phyloP scores from a whole-genome alignment of 139 green algal genomes.

The Chlorella sp. region DNA sequence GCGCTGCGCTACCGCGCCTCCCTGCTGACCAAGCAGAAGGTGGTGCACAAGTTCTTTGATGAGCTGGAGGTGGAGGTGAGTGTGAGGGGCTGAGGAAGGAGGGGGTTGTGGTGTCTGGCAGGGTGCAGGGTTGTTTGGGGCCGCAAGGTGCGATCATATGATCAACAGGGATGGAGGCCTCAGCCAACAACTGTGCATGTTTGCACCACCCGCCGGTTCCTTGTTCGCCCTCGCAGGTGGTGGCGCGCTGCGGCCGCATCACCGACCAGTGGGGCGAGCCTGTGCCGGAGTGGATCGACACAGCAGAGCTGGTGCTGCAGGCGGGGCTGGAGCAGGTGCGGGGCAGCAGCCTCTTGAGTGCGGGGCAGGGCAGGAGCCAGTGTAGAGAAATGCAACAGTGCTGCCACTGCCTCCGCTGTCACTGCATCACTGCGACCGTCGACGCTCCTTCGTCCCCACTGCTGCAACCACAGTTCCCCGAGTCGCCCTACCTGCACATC shows the following conservation, averaged over 20 bases:
- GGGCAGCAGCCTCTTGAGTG: background rate
- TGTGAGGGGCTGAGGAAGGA: background rate
- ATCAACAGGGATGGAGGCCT: too few species aligned
- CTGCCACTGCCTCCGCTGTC: too few species aligned
- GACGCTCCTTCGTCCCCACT: too few species aligned
- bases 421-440: too few species aligned
- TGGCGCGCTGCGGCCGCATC: constrained; percentile 47
- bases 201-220: too few species aligned
- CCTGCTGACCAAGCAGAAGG: constrained; percentile 32
- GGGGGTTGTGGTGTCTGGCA: too few species aligned
- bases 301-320: constrained; percentile 44
- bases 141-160: too few species aligned
- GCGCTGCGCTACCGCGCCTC: background rate
- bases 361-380: background rate
- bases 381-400: too few species aligned
- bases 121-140: too few species aligned
- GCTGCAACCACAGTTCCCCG: constrained; percentile 22
- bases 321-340: constrained; percentile 16
- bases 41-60: constrained; percentile 57
- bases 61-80: constrained; percentile 53
- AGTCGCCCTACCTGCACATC: constrained; percentile 22
- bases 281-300: constrained; percentile 34
- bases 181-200: too few species aligned
- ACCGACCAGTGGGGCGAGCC: constrained; percentile 23
- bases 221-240: constrained; percentile 4